Evolutionary conservation across 2,329 filamentous ascomycete species (phyloP), one percentile per base, ranked within the genome.

Genomic region (Acrocalymma vagum): DNA sequence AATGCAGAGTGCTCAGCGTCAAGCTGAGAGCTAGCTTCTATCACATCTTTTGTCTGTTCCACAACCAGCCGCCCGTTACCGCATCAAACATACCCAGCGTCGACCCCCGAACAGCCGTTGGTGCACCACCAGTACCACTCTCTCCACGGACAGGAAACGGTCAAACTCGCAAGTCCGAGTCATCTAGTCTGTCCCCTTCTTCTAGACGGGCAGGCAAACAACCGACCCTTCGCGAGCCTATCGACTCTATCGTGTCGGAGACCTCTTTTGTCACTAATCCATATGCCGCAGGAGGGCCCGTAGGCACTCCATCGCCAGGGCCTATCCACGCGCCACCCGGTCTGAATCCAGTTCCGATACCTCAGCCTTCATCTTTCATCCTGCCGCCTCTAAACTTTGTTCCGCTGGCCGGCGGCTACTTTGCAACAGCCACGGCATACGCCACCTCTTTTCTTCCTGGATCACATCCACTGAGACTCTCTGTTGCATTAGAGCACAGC

Each of bases 1-100:
- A 95, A 68, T 83, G 96, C 42, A 92, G 91, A 62, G 92, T 97
- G 29, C 80, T 99, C 50, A 86, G 89, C 14, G 90, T 90, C 67
- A 99, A 97, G 71, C 80, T 99, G 10, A 86, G 90, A 45, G 94
- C 94, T 11, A 95, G 90, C 14, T 95, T 97, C 66, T 94, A 95
- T 60, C 93, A 99, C 73, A 90, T 99, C 53, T 96, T 96, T 68
- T 94, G 95, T 38, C 81, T 97, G 9, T 97, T 96, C 65, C 90
- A 96, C 74, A 96, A 96, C 71, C 84, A 90, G 37, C 93, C 93
- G 0, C 80, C 87, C 0, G 82, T 96, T 41, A 68, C 66, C 2
- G 53, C 57, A 17, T 62, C 63, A 8, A 68, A 67, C 42, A 67
- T 70, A 60, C 54, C 56, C 18, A 55, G 55, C 3, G 58, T 58